Evolutionary conservation across 441 rosid genomes (phyloP).

Genomic region (Adansonia rubrostipa): DNA sequence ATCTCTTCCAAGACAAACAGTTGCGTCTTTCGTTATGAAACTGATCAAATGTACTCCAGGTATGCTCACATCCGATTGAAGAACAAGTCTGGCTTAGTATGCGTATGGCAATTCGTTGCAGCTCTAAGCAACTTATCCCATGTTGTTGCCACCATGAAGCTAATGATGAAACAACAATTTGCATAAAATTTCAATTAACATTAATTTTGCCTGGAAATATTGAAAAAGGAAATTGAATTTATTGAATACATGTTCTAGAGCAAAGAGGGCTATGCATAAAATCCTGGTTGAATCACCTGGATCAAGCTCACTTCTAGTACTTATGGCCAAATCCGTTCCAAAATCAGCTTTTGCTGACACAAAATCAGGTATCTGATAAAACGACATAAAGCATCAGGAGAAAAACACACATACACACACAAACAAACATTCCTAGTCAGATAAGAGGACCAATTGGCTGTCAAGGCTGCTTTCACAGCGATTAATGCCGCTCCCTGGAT

Average conservation of each 20-base stretch:
- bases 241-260: neutral
- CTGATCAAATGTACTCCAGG: conserved; percentile 71
- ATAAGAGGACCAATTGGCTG: neutral
- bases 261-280: conserved; percentile 9
- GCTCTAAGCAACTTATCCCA: conserved; percentile 83
- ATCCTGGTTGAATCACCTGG: conserved; percentile 54
- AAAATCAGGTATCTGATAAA: conserved; percentile 72
- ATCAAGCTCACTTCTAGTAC: conserved; percentile 76
- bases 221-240: conserved; percentile 6
- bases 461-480: neutral
- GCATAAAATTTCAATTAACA: conserved; percentile 17
- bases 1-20: conserved; percentile 53
- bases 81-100: conserved; percentile 90
- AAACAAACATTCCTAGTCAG: neutral
- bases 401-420: no score
- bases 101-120: conserved; percentile 77
- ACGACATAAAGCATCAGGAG: neutral
- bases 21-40: conserved; percentile 58
- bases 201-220: conserved; percentile 14
- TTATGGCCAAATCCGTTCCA: conserved; percentile 81
- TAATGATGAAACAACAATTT: conserved; percentile 28
- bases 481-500: neutral
- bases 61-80: conserved; percentile 73
- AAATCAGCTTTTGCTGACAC: conserved; percentile 76
- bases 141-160: conserved; percentile 94